phyloP scores from a whole-genome alignment of 768 basidiomycete genomes.

The Rhodotorula graminis region DNA sequence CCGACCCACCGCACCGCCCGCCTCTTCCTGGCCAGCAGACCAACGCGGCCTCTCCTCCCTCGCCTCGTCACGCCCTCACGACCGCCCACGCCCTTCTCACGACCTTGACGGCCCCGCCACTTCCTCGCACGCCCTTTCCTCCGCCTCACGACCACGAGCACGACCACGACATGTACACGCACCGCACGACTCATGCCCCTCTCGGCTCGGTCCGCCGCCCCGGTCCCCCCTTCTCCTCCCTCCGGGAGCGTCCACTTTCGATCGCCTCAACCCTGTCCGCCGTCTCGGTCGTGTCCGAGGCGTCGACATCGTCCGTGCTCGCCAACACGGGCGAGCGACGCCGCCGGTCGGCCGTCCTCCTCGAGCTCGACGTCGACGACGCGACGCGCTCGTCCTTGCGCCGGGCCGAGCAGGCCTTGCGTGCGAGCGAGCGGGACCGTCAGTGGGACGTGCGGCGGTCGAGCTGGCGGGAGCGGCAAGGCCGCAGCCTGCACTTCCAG shows the following conservation, averaged over 20 bases:
- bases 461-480: constrained; percentile 7
- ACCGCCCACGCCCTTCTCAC: background rate
- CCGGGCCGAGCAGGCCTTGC: constrained; percentile 14
- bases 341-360: constrained; percentile 5
- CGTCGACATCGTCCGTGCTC: background rate
- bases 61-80: background rate
- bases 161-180: background rate
- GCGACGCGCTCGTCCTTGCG: constrained; percentile 12
- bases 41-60: no score
- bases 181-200: no score
- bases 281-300: background rate
- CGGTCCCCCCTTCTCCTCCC: background rate
- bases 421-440: constrained; percentile 16
- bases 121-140: background rate
- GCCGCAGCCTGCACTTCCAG: background rate
- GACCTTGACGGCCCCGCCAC: background rate
- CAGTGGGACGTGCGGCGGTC: constrained; percentile 17
- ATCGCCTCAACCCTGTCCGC: constrained; percentile 10
- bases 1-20: no score
- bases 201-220: background rate
- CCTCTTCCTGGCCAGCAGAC: no score
- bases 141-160: background rate
- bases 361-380: constrained; percentile 4
- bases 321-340: constrained; percentile 5
- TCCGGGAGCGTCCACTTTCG: constrained; percentile 6